Base-by-base conservation (phyloP, 441 rosid genomes). In the Daphne laureola region DNA sequence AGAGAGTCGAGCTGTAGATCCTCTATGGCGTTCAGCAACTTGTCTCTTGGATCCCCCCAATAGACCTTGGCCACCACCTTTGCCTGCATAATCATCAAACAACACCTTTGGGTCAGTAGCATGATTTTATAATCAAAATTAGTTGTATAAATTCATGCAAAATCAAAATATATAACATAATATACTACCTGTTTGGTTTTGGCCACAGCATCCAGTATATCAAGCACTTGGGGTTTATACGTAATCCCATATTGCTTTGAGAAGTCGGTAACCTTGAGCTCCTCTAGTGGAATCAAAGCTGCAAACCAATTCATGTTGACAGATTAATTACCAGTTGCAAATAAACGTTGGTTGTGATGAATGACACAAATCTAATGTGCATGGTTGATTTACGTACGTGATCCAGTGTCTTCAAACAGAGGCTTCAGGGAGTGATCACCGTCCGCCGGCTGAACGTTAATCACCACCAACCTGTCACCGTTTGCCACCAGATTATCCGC, bases 1-100 rank as follows among this genome's bases (percentile, higher is more conserved):
- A 78, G 73, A 0, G 70, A 56, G 53, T 73, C 67, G 15, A 78
- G 69, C 65, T 67, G 68, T 12, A 78, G 71, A 61, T 75, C 62
- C 14, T 70, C 73, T 47, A 73, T 77, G 1, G 84, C 73, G 16
- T 68, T 66, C 45, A 76, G 59, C 44, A 75, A 9, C 67, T 78
- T 75, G 62, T 78, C 84, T 63, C 78, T 68, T 27, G 84, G 73
- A 59, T 78, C 81, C 5, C 84, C 84, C 80, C 81, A 78, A 15
- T 73, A 73, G 3, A 79, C 75, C 67, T 79, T 79, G 0, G 77
- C 79, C 56, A 57, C 70, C 61, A 76, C 81, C 62, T 73, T 62
- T 15, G 53, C 69, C 81, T 79, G 73, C 63, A n/a, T n/a, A n/a
- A n/a, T n/a, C n/a, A n/a, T n/a, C n/a, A n/a, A n/a, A n/a, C n/a